These are phyloP conservation scores for Fusarium burgessii DNA, from an alignment of 2,329 filamentous ascomycete genomes.

Conservation along the genomic window DNA sequence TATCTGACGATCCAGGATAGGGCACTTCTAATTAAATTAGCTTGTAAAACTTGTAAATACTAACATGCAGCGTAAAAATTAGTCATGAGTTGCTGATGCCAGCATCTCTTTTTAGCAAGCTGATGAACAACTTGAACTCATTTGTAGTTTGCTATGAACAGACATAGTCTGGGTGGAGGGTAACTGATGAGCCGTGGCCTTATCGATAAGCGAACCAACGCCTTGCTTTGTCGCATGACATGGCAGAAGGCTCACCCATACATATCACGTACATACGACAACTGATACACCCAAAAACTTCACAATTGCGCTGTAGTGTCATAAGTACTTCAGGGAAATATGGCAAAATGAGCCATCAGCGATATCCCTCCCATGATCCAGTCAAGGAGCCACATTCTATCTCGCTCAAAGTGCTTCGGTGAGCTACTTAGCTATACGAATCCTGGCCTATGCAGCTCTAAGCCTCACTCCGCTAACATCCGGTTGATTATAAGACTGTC, in stretches of 20 bases:
- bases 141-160: background rate
- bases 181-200: slow-evolving; percentile 7
- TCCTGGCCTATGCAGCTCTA: background rate
- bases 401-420: slow-evolving; percentile 81
- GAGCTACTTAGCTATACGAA: slow-evolving; percentile 52
- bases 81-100: background rate
- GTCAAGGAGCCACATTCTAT: slow-evolving; percentile 82
- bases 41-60: slow-evolving; percentile 24
- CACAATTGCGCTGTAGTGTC: background rate
- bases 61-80: background rate
- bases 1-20: slow-evolving; percentile 7
- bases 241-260: background rate
- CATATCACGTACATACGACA: background rate
- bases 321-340: background rate
- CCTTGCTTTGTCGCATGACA: slow-evolving; percentile 11
- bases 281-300: background rate
- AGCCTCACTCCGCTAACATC: slow-evolving; percentile 11
- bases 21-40: background rate
- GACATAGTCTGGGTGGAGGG: background rate
- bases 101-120: background rate
- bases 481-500: slow-evolving; percentile 72
- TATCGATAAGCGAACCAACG: slow-evolving; percentile 37
- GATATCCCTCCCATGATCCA: slow-evolving; percentile 67
- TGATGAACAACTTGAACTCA: background rate
- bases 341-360: slow-evolving; percentile 67